Evolutionary conservation across 345 rosid species (phyloP).

Genomic region (Salix koriyanagi): DNA sequence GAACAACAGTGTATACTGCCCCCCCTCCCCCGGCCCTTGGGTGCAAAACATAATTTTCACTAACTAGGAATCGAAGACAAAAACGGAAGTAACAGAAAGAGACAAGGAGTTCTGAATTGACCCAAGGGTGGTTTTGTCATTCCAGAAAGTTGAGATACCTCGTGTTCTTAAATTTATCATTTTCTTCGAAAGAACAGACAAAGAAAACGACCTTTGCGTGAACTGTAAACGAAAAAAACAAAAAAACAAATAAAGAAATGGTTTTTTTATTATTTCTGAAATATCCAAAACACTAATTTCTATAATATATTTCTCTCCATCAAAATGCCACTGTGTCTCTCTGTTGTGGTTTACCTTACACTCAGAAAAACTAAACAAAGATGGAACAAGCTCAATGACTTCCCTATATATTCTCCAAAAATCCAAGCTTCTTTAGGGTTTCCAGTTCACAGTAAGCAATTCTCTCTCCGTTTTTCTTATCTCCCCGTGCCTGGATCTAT

Average conservation of each 20-base stretch:
- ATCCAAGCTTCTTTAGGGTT: constrained; percentile 8
- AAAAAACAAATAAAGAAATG: background rate
- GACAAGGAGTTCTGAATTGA: too few relatives aligned
- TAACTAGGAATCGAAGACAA: background rate
- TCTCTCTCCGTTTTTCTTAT: background rate
- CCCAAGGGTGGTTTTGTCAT: constrained; percentile 1
- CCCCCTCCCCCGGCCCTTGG: too few relatives aligned
- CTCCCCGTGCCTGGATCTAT: background rate
- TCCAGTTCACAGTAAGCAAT: constrained; percentile 21
- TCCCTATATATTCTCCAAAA: constrained; percentile 2
- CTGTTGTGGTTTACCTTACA: constrained; percentile 26
- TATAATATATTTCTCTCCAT: constrained; percentile 7
- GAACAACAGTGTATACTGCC: too few relatives aligned
- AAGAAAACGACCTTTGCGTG: constrained; percentile 18
- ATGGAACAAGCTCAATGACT: constrained; percentile 20
- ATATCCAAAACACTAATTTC: background rate
- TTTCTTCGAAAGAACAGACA: constrained; percentile 11
- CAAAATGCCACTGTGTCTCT: constrained; percentile 23
- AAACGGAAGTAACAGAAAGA: background rate
- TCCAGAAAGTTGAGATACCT: background rate
- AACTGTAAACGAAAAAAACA: background rate
- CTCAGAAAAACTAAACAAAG: constrained; percentile 11
- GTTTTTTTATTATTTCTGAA: background rate
- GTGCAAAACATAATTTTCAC: background rate
- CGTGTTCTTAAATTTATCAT: background rate